Base-by-base conservation (phyloP, 2,329 filamentous ascomycete genomes). In the Epichloe coenophiala region DNA sequence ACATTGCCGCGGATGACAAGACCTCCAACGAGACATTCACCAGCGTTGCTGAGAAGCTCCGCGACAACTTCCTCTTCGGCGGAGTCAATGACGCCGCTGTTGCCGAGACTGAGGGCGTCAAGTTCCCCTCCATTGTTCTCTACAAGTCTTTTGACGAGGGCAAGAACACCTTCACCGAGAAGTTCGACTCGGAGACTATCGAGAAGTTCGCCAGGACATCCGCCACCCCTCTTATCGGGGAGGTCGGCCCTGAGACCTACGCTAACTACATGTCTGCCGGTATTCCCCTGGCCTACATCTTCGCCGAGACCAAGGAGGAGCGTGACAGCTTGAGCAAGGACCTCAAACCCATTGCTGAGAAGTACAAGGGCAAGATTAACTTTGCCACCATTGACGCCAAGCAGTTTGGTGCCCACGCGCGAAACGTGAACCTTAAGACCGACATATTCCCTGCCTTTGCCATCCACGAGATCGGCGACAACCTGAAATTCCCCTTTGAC, bases 131-230 rank as follows among this genome's bases (percentile, higher is more conserved):
- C 51, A 74, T 98, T 57, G 88, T 96, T 57, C 81, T 98, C 53
- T 97, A 97, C 84, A 97, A 98, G 81, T 78, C 84, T 54, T 98
- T 97, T 63, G 93, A 98, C 65, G 91, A 97, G 75, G 89, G 90
- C 74, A 96, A 95, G 81, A 81, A 82, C 61, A 75, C 83, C 60
- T 95, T 86, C 74, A 74, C 79, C 19, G 63, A 88, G 60, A 84
- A 87, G 68, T 90, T 97, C 63, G 86, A 88, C 41, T 78, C 77
- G 54, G 87, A 90, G 54, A 80, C 81, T 48, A 88, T 98, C 63
- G 79, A 82, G 65, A 77, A 77, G 59, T 98, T 95, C 72, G 81
- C 86, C 68, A 90, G 89, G 77, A 83, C 81, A 46, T 76, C 89
- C 54, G 83, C 90, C 59, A 95, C 86, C 53, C 93, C 93, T 57